phyloP scores from a whole-genome alignment of 2,329 filamentous ascomycete species.

The Alternaria alternata region DNA sequence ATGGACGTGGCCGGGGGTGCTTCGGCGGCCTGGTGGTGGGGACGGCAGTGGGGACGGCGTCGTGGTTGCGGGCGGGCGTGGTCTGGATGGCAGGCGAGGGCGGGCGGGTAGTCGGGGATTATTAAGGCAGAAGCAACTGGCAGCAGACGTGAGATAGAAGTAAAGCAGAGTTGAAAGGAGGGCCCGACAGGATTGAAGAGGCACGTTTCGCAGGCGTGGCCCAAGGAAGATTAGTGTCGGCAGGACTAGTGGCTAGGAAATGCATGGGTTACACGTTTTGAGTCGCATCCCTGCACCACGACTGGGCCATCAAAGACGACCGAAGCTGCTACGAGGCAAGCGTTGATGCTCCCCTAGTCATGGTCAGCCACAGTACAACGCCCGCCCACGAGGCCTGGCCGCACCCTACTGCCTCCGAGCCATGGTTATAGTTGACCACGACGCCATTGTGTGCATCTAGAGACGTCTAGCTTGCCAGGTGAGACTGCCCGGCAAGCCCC shows the following conservation, averaged over 20 bases:
- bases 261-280: slow-evolving; percentile 20
- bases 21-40: slow-evolving; percentile 17
- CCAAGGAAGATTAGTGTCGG: slow-evolving; percentile 16
- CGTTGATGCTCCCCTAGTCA: slow-evolving; percentile 15
- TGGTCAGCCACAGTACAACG: not conserved
- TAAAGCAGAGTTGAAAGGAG: slow-evolving; percentile 32
- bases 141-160: slow-evolving; percentile 1
- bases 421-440: too few species aligned
- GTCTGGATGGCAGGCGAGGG: slow-evolving; percentile 6
- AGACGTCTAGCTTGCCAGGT: not conserved
- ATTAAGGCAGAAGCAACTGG: slow-evolving; percentile 14
- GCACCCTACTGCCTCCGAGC: not conserved
- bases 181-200: slow-evolving; percentile 34
- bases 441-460: not conserved
- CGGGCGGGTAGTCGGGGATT: slow-evolving; percentile 13
- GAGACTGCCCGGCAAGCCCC: not conserved
- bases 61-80: slow-evolving; percentile 15
- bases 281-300: slow-evolving; percentile 14
- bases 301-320: slow-evolving; percentile 1
- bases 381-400: not conserved
- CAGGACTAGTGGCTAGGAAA: slow-evolving; percentile 9
- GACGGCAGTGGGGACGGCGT: slow-evolving; percentile 6
- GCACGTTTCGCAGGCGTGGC: slow-evolving; percentile 34
- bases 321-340: slow-evolving; percentile 11
- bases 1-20: not conserved